A percentile compares a stretch with the other conserved stretches of the same genome.
Evolutionary conservation across 306 rosid species (phyloP).

Genomic region (Gynostemma pentaphyllum): DNA sequence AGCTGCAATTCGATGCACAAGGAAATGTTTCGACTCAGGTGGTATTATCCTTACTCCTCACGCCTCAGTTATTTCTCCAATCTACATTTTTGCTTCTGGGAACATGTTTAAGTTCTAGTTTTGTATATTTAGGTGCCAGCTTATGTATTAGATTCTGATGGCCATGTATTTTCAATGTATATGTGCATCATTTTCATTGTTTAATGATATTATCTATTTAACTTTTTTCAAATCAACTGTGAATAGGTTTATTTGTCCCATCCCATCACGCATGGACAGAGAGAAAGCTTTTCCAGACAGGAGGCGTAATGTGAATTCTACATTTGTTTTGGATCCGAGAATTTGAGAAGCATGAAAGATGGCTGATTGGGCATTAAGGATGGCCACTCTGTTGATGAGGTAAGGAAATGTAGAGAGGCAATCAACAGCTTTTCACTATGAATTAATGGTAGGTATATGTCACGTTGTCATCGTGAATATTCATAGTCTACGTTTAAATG

Average conservation of each 20-base stretch:
- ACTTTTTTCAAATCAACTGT: background rate
- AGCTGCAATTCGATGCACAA: background rate
- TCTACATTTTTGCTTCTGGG: background rate
- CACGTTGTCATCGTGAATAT: background rate
- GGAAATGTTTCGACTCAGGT: background rate
- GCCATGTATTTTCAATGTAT: background rate
- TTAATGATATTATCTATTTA: background rate
- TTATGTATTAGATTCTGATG: background rate
- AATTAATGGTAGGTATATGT: background rate
- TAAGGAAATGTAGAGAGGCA: background rate
- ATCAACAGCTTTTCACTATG: background rate
- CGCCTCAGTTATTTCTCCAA: background rate
- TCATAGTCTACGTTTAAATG: background rate
- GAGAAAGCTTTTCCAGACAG: too few species aligned
- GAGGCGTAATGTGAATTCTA: background rate
- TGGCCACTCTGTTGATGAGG: background rate
- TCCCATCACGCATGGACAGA: background rate
- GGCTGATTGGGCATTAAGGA: background rate
- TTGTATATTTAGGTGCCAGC: background rate
- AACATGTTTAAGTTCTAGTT: background rate
- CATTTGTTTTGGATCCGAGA: background rate
- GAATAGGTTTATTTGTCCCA: background rate
- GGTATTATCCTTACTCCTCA: background rate
- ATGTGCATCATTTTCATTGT: background rate
- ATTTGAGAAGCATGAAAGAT: background rate